These are phyloP conservation scores for Sordariomycetes sp. DNA, from an alignment of 2,329 filamentous ascomycete genomes.

Conservation along the genomic window DNA sequence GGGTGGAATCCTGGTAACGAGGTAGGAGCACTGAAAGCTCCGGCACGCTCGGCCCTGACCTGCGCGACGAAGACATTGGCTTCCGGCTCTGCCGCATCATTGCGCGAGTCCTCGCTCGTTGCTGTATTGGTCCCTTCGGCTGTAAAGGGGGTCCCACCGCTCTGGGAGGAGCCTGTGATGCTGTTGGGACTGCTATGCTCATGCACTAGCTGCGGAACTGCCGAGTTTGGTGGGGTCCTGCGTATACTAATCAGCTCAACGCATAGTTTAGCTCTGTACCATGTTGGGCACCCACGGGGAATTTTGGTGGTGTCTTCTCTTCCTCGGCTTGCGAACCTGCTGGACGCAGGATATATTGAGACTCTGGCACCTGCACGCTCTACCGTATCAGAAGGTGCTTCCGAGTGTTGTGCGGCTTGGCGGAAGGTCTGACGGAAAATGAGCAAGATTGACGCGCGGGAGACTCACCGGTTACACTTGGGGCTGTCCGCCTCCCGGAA, in stretches of 20 bases:
- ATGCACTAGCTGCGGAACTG: neutral
- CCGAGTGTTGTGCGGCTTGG: neutral
- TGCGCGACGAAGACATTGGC: conserved; percentile 5
- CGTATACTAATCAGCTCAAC: conserved; percentile 1
- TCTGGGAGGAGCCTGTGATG: neutral
- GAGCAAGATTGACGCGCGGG: neutral
- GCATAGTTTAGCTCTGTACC: neutral
- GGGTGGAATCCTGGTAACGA: conserved; percentile 7
- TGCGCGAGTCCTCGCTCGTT: conserved; percentile 1
- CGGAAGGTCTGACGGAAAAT: neutral
- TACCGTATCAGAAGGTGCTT: neutral
- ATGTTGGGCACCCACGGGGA: conserved; percentile 1
- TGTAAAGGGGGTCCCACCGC: neutral
- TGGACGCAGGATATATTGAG: conserved; percentile 7
- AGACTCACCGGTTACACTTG: conserved; percentile 7
- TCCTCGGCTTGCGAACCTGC: conserved; percentile 8
- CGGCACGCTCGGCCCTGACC: conserved; percentile 5
- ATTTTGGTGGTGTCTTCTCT: conserved; percentile 5
- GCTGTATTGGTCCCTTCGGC: neutral
- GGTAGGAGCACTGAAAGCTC: conserved; percentile 4
- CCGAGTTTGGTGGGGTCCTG: neutral
- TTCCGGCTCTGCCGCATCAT: conserved; percentile 4
- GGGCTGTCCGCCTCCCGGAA: conserved; percentile 1
- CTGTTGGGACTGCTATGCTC: neutral
- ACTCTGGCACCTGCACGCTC: conserved; percentile 7